phyloP scores from a whole-genome alignment of 2,329 filamentous ascomycete species.

The Botrytis fabae region DNA sequence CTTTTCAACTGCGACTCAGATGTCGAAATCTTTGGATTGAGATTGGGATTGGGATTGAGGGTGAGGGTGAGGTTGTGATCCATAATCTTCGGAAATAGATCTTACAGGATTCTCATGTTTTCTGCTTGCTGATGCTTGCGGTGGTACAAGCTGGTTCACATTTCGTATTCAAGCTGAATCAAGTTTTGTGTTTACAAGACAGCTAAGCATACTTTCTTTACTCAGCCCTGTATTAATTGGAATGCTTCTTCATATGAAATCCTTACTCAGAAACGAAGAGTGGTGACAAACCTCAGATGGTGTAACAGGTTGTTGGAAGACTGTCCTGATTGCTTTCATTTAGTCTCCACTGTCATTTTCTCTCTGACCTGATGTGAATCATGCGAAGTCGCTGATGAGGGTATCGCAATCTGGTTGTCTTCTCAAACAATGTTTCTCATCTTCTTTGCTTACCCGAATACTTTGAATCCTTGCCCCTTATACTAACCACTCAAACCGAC shows the following conservation, averaged over 20 bases:
- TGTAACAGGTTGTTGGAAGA: not conserved
- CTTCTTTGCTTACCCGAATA: not conserved
- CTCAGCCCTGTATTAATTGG: conserved; percentile 2
- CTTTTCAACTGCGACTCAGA: not conserved
- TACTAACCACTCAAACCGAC: not conserved
- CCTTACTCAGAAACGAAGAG: not conserved
- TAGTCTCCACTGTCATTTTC: not conserved
- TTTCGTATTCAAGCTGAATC: conserved; percentile 9
- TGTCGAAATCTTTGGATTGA: not conserved
- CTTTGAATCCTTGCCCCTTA: not conserved
- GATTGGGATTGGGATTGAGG: not conserved
- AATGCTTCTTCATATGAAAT: not conserved
- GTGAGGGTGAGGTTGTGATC: not conserved
- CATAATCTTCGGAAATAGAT: not conserved
- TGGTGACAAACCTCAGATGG: not conserved
- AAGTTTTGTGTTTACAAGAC: not conserved
- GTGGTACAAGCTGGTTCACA: conserved; percentile 2
- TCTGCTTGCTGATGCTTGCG: not conserved
- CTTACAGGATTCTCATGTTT: not conserved
- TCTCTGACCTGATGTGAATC: not conserved
- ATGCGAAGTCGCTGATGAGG: not conserved
- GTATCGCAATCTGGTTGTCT: not conserved
- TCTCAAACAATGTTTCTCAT: not conserved
- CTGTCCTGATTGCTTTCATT: not conserved
- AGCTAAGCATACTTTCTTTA: not conserved